Evolutionary conservation across 1,284 basidiomycete genomes (phyloP), one percentile per base, ranked within the genome.

Genomic region (Apiotrichum akiyoshidainum): DNA sequence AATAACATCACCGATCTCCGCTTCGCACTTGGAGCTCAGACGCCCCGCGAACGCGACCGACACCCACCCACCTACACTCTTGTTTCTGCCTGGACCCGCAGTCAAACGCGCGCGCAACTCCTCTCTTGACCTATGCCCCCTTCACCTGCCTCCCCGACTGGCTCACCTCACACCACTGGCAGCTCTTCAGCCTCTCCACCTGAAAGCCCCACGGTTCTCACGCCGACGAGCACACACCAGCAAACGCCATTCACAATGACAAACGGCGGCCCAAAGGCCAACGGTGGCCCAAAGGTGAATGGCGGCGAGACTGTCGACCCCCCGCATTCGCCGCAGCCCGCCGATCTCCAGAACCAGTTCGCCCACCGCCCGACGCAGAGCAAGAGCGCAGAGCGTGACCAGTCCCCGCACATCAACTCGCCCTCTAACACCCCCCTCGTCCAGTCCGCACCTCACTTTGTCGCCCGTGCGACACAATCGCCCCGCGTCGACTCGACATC

Each of bases 131-230:
- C 8, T 31, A 26, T 31, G 22, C 13, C 45, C 26, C 19, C 13
- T 21, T 39, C 52, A 58, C 50, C 52, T 50, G 46, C 16, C 5
- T 33, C 33, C 34, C 41, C 14, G n/a, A 26, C 16, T 49, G 10
- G 19, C 9, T 50, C 48, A 13, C 37, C 48, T n/a, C 48, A 35
- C 13, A 50, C 37, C 9, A 39, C 35, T 1, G 14, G 46, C 40
- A 61, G 55, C 22, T 12, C 52, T 7, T 61, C 60, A 49, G 35
- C 42, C 21, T 61, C 60, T 1, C 60, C 60, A 33, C 60, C 60
- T 3, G 60, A 58, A 14, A 61, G 60, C 46, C 60, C 60, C n/a
- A 52, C n/a, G 14, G 22, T 58, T 17, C 39, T 52, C 22, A 61
- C 60, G 0, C 60, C 60, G 1, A 26, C 42, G 2, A 2, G 40